A percentile compares a stretch with the other conserved stretches of the same genome.
Evolutionary conservation across 495 filamentous ascomycete species (phyloP).

Genomic region (Oidiodendron maius): DNA sequence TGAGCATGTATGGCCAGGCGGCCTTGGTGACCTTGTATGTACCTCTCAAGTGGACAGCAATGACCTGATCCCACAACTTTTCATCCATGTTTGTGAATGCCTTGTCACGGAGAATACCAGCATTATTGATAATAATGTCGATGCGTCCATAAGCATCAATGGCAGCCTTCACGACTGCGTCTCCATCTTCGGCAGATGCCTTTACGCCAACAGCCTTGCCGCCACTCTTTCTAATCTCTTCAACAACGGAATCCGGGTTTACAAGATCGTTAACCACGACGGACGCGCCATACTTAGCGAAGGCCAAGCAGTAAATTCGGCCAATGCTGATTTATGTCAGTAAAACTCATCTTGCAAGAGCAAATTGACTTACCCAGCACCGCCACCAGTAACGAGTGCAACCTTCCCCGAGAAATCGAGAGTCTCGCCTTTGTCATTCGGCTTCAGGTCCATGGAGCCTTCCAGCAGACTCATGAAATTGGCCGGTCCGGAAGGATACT

Average conservation of each 20-base stretch:
- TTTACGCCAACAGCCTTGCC: slow-evolving; percentile 92
- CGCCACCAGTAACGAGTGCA: slow-evolving; percentile 87
- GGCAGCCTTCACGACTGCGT: slow-evolving; percentile 83
- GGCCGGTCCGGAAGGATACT: slow-evolving; percentile 79
- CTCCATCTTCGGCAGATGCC: slow-evolving; percentile 90
- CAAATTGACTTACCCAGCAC: slow-evolving; percentile 56
- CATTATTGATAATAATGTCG: slow-evolving; percentile 95
- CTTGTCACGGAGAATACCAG: slow-evolving; percentile 95
- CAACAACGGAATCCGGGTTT: slow-evolving; percentile 86
- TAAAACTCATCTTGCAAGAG: not conserved
- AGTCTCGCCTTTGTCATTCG: slow-evolving; percentile 68
- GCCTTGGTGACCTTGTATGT: slow-evolving; percentile 98
- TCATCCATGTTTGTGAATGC: slow-evolving; percentile 98
- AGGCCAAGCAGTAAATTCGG: slow-evolving; percentile 85
- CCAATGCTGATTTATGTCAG: slow-evolving; percentile 57
- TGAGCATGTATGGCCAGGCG: slow-evolving; percentile 95
- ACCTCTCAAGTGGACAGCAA: slow-evolving; percentile 88
- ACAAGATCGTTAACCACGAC: slow-evolving; percentile 94
- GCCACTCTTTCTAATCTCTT: slow-evolving; percentile 85
- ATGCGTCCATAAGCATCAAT: slow-evolving; percentile 93
- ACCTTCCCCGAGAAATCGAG: slow-evolving; percentile 88
- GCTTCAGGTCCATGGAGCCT: slow-evolving; percentile 71
- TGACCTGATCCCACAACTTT: slow-evolving; percentile 84
- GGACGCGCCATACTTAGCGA: slow-evolving; percentile 82
- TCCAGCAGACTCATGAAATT: slow-evolving; percentile 88